Percentiles rank a stretch among this genome's conserved stretches.
phyloP scores from a whole-genome alignment of 306 rosid species.

The Vigna radiata region DNA sequence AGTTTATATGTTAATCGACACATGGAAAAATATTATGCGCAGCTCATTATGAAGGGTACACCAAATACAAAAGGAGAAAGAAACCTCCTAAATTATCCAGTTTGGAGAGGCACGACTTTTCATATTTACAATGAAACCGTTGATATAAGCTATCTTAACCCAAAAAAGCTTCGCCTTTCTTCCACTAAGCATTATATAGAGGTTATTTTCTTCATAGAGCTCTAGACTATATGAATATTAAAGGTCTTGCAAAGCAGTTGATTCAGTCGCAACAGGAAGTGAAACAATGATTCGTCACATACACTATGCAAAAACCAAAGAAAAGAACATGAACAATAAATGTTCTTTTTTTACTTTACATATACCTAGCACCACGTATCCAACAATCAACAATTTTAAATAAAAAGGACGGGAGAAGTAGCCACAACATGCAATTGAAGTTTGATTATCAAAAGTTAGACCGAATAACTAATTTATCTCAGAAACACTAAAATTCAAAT shows the following conservation, averaged over 20 bases:
- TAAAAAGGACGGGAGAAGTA: neutral
- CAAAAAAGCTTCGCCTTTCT: too few species aligned
- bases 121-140: neutral
- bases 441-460: neutral
- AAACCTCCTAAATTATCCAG: too few species aligned
- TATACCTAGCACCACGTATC: neutral
- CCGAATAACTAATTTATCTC: neutral
- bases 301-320: neutral
- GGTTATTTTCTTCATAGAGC: too few species aligned
- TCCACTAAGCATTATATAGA: too few species aligned
- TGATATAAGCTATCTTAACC: neutral
- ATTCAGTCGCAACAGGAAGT: neutral
- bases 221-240: too few species aligned
- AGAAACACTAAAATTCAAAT: neutral
- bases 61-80: too few species aligned
- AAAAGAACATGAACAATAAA: conserved; percentile 17
- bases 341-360: neutral
- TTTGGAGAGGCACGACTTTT: too few species aligned
- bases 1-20: neutral
- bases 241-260: neutral
- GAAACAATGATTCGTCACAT: too few species aligned
- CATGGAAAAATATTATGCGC: too few species aligned
- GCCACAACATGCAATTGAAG: neutral
- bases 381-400: too few species aligned
- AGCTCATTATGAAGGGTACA: too few species aligned